Evolutionary conservation across 2,329 filamentous ascomycete genomes (phyloP).

Genomic region (Penicillium sp.): DNA sequence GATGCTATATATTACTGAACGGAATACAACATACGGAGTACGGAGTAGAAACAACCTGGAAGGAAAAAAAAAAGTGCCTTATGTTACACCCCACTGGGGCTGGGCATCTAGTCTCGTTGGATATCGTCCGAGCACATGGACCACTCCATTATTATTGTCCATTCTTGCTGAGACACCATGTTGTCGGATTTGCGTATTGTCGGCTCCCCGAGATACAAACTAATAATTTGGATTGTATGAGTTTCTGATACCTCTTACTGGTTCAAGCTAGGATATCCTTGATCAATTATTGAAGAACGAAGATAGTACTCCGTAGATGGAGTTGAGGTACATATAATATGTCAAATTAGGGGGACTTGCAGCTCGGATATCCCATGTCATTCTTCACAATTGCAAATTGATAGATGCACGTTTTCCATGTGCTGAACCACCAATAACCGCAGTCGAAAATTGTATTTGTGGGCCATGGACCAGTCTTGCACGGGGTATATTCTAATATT

Average conservation of each 20-base stretch:
- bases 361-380: not conserved
- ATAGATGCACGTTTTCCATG: constrained; percentile 5
- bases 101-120: constrained; percentile 17
- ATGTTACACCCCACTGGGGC: constrained; percentile 7
- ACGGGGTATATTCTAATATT: not conserved
- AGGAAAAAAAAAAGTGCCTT: not conserved
- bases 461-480: not conserved
- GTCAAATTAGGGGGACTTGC: not conserved
- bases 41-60: not conserved
- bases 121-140: constrained; percentile 13
- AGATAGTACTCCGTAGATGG: not conserved
- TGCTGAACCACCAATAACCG: not conserved
- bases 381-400: constrained; percentile 1
- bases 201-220: not conserved
- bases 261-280: not conserved
- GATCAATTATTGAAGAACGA: not conserved
- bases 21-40: not conserved
- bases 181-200: not conserved
- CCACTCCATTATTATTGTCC: not conserved
- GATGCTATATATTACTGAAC: constrained; percentile 10
- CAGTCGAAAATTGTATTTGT: not conserved
- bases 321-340: not conserved
- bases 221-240: not conserved
- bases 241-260: not conserved
- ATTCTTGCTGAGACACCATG: not conserved